phyloP scores from a whole-genome alignment of 148 eudicot species.

The Heliosperma pusillum region DNA sequence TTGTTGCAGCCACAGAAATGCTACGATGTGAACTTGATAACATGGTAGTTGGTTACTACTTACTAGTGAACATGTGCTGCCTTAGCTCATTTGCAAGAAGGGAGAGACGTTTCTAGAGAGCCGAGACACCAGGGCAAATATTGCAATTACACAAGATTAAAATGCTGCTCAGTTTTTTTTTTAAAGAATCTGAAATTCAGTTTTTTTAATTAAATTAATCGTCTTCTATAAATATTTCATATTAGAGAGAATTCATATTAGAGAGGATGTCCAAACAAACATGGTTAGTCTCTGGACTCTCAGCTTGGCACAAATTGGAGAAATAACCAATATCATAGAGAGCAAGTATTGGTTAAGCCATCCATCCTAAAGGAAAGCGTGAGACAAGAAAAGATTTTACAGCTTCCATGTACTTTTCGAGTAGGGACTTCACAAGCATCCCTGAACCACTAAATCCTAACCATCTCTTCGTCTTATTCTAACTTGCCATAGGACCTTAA shows the following conservation, averaged over 20 bases:
- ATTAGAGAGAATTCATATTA: background rate
- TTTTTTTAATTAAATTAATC: too few species aligned
- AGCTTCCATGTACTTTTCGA: background rate
- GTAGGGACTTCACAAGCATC: background rate
- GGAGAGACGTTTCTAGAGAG: background rate
- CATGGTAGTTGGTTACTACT: too few species aligned
- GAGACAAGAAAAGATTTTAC: background rate
- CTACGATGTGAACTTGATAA: too few species aligned
- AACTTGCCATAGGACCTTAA: background rate
- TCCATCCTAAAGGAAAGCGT: background rate
- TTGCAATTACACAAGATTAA: background rate
- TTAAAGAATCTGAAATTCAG: background rate
- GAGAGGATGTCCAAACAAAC: too few species aligned
- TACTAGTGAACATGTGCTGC: background rate
- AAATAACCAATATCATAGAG: background rate
- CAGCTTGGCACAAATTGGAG: background rate
- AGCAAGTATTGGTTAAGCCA: background rate
- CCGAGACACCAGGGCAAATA: background rate
- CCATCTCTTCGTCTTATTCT: background rate
- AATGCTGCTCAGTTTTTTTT: background rate
- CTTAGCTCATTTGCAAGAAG: background rate
- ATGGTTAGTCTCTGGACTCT: too few species aligned
- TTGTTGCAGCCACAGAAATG: too few species aligned
- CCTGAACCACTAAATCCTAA: background rate
- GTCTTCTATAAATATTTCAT: too few species aligned